These are phyloP conservation scores for Paradendryphiella salina DNA, from an alignment of 2,329 filamentous ascomycete genomes.

Conservation along the genomic window DNA sequence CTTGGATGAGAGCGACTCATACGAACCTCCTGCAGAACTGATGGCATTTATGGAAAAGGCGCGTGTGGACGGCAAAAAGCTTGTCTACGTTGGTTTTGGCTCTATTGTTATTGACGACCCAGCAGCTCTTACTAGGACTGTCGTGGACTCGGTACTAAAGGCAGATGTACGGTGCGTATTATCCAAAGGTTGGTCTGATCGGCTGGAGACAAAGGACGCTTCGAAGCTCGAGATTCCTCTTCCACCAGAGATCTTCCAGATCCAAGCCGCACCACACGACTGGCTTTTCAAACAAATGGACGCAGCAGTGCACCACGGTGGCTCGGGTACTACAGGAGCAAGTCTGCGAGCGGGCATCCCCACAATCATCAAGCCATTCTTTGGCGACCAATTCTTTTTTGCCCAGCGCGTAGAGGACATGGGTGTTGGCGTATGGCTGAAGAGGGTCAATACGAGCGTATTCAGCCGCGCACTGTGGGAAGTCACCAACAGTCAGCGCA, in stretches of 20 bases:
- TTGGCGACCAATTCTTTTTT: slow-evolving; percentile 98
- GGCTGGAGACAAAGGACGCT: slow-evolving; percentile 62
- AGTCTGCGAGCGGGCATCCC: slow-evolving; percentile 88
- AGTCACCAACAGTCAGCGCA: slow-evolving; percentile 83
- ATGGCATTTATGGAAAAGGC: slow-evolving; percentile 82
- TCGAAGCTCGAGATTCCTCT: slow-evolving; percentile 68
- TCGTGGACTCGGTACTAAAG: slow-evolving; percentile 86
- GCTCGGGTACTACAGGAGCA: slow-evolving; percentile 91
- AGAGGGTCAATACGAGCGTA: slow-evolving; percentile 82
- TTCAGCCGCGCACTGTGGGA: slow-evolving; percentile 90
- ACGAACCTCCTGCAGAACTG: slow-evolving; percentile 75
- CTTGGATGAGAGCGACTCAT: slow-evolving; percentile 72
- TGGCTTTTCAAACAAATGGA: slow-evolving; percentile 96
- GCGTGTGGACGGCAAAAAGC: slow-evolving; percentile 77
- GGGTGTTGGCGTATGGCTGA: slow-evolving; percentile 86
- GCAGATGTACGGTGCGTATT: slow-evolving; percentile 93
- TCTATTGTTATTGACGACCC: slow-evolving; percentile 94
- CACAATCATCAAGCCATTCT: slow-evolving; percentile 95
- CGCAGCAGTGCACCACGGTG: slow-evolving; percentile 91
- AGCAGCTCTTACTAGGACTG: slow-evolving; percentile 83
- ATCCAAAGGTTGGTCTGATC: slow-evolving; percentile 96
- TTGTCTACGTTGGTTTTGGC: slow-evolving; percentile 96
- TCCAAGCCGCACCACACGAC: slow-evolving; percentile 90
- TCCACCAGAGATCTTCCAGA: slow-evolving; percentile 80
- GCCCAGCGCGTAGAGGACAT: slow-evolving; percentile 87